Percentiles rank a stretch among this genome's conserved stretches.
Conservation (phyloP, 2,329 filamentous ascomycete species). For the Diplodia sapinea region DNA sequence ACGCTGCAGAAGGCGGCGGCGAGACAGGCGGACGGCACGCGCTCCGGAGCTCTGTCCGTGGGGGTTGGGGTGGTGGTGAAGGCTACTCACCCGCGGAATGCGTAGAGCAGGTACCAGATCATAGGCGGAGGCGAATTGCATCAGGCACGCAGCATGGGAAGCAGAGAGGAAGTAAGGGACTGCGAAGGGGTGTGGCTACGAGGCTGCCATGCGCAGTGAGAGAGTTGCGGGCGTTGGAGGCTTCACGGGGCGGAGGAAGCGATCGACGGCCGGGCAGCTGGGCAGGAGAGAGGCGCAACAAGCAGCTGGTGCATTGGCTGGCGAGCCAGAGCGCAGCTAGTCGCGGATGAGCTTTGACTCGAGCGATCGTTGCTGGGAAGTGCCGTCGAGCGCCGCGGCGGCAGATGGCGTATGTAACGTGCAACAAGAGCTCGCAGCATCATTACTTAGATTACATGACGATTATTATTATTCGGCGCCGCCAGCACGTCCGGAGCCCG, state of each 20-base stretch:
- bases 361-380: conserved; percentile 26
- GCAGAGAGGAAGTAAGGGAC: conserved; percentile 28
- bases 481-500: background rate
- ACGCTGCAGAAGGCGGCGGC: background rate
- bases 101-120: conserved; percentile 81
- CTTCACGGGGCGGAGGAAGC: conserved; percentile 9
- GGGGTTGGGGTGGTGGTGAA: background rate
- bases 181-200: conserved; percentile 20
- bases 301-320: conserved; percentile 28
- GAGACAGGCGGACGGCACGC: conserved; percentile 6
- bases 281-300: conserved; percentile 19
- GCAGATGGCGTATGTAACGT: conserved; percentile 16
- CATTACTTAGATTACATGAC: background rate
- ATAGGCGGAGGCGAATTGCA: conserved; percentile 48
- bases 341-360: conserved; percentile 22
- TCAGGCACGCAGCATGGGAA: conserved; percentile 25
- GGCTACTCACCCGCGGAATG: conserved; percentile 71
- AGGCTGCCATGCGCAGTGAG: conserved; percentile 25
- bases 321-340: conserved; percentile 11
- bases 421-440: conserved; percentile 17
- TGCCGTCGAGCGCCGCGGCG: conserved; percentile 20
- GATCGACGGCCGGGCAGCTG: conserved; percentile 25
- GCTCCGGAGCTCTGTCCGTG: conserved; percentile 4
- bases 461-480: background rate
- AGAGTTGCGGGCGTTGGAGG: background rate